Evolutionary conservation across 2,329 filamentous ascomycete species (phyloP).

Genomic region (Hymenoscyphus albidus): DNA sequence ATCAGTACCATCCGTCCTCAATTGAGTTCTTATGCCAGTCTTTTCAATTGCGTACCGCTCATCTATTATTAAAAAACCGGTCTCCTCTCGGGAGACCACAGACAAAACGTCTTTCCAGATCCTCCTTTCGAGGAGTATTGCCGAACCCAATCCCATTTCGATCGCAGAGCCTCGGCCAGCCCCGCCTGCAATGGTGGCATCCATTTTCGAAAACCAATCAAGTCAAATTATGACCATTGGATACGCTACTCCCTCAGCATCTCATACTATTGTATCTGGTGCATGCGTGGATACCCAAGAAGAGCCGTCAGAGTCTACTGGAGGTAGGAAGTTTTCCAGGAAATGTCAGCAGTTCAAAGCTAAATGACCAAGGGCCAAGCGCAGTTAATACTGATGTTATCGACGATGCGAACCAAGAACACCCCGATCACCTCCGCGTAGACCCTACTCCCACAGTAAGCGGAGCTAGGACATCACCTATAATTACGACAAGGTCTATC

Average conservation of each 20-base stretch:
- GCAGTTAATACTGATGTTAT: background rate
- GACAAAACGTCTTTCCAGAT: slow-evolving; percentile 46
- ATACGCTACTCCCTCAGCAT: slow-evolving; percentile 16
- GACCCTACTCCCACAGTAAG: background rate
- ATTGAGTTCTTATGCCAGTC: slow-evolving; percentile 20
- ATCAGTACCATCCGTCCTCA: background rate
- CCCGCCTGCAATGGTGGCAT: slow-evolving; percentile 21
- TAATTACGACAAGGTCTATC: background rate
- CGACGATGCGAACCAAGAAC: background rate
- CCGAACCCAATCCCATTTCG: slow-evolving; percentile 35
- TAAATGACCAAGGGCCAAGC: background rate
- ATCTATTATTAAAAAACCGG: slow-evolving; percentile 20
- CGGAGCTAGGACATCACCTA: background rate
- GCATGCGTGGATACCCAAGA: background rate
- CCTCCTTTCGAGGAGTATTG: slow-evolving; percentile 43
- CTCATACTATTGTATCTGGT: background rate
- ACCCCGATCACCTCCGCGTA: background rate
- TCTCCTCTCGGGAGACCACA: slow-evolving; percentile 24
- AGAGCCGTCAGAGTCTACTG: background rate
- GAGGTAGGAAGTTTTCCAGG: background rate
- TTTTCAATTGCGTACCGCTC: slow-evolving; percentile 24
- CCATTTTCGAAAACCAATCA: slow-evolving; percentile 30
- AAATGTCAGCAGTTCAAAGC: background rate
- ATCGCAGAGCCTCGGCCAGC: slow-evolving; percentile 4
- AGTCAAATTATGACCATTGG: slow-evolving; percentile 31